Percentiles rank a stretch among this genome's conserved stretches.
These are phyloP conservation scores for Reutealis trisperma DNA, from an alignment of 345 rosid species.

Conservation along the genomic window DNA sequence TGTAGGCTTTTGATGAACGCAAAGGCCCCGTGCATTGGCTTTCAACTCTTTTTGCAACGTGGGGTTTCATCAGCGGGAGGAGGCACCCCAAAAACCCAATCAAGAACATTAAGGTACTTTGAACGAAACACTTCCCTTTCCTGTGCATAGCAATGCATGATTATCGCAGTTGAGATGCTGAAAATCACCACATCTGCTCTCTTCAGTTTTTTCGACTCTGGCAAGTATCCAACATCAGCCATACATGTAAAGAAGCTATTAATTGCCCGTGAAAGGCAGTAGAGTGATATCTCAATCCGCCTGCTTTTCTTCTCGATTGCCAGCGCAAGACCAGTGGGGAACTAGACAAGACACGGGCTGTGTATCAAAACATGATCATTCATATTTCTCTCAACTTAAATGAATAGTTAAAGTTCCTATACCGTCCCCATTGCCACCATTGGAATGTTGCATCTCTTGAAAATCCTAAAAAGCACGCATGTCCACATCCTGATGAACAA, in stretches of 20 bases:
- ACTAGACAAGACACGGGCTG: slow-evolving; percentile 42
- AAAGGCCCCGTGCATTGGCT: background rate
- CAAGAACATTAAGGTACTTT: slow-evolving; percentile 86
- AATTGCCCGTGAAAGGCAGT: slow-evolving; percentile 90
- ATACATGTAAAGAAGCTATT: slow-evolving; percentile 88
- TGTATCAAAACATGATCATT: background rate
- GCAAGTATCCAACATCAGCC: slow-evolving; percentile 66
- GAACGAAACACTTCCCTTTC: slow-evolving; percentile 94
- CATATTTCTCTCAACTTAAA: background rate
- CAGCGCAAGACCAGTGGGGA: slow-evolving; percentile 79
- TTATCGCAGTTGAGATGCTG: slow-evolving; percentile 82
- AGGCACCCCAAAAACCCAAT: slow-evolving; percentile 96
- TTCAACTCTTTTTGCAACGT: slow-evolving; percentile 32
- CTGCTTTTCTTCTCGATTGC: slow-evolving; percentile 94
- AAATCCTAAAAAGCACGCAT: slow-evolving; percentile 76
- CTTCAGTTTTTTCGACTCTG: slow-evolving; percentile 50
- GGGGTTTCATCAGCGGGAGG: slow-evolving; percentile 61
- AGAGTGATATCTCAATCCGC: slow-evolving; percentile 89
- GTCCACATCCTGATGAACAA: slow-evolving; percentile 71
- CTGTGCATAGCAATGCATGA: slow-evolving; percentile 92
- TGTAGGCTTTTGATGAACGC: too few species aligned
- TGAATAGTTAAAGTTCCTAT: slow-evolving; percentile 13
- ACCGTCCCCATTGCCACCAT: slow-evolving; percentile 83
- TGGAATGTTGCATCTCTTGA: slow-evolving; percentile 71
- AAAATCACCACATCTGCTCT: slow-evolving; percentile 84